A percentile compares a stretch with the other conserved stretches of the same genome.
Conservation (phyloP, 2,329 filamentous ascomycete genomes). For the Cladosporium cucumerinum region DNA sequence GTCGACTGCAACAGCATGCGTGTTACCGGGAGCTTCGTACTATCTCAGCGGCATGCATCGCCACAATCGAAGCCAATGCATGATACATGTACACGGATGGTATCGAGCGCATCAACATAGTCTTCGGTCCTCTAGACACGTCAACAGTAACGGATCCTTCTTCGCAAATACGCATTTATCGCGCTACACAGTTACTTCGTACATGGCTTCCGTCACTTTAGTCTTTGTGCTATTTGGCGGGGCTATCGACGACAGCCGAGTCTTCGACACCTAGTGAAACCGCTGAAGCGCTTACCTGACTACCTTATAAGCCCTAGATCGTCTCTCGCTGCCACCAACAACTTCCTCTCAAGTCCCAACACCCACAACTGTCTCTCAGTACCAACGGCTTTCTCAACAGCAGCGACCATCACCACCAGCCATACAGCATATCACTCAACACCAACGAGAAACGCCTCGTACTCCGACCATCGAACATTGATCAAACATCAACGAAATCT, state of each 20-base stretch:
- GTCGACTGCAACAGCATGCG: too few relatives aligned
- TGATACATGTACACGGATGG: too few relatives aligned
- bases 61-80: too few relatives aligned
- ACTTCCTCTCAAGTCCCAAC: not conserved
- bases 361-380: not conserved
- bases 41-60: too few relatives aligned
- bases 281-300: not conserved
- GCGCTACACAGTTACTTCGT: not conserved
- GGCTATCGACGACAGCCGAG: not conserved
- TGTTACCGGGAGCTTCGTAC: too few relatives aligned
- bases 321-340: not conserved
- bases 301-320: not conserved
- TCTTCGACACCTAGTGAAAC: not conserved
- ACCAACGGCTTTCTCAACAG: not conserved
- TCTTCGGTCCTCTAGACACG: not conserved
- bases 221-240: not conserved
- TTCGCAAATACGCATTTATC: not conserved
- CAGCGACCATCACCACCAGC: not conserved
- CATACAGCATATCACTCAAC: not conserved
- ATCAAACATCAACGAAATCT: too few relatives aligned
- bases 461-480: too few relatives aligned
- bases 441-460: too few relatives aligned
- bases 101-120: too few relatives aligned
- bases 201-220: not conserved
- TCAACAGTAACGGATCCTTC: not conserved